phyloP scores from a whole-genome alignment of 768 basidiomycete species.

The Serendipita sp. region DNA sequence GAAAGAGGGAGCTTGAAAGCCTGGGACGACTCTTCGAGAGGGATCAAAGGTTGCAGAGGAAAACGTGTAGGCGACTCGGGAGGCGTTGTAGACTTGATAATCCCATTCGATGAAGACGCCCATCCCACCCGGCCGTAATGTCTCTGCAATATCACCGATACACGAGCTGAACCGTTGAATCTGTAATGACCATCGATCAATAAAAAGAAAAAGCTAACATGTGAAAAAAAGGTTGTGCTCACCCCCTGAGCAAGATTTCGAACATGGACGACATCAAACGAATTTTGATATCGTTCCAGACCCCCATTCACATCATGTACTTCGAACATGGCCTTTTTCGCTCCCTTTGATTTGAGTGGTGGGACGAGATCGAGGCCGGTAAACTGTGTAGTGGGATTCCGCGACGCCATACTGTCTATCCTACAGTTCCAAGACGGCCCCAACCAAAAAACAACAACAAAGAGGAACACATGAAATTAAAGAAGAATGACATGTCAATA shows the following conservation, averaged over 20 bases:
- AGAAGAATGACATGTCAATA: too few relatives aligned
- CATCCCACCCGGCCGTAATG: neutral
- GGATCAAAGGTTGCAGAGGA: neutral
- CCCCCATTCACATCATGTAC: neutral
- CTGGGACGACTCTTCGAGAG: neutral
- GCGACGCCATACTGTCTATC: neutral
- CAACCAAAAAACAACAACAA: too few relatives aligned
- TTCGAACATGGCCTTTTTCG: neutral
- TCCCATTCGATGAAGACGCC: slow-evolving; percentile 5
- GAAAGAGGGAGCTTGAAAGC: neutral
- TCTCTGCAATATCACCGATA: neutral
- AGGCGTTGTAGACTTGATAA: neutral
- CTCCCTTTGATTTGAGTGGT: neutral
- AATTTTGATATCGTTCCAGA: neutral
- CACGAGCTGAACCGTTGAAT: neutral
- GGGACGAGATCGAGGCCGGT: neutral
- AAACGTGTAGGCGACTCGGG: neutral
- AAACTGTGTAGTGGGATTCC: neutral
- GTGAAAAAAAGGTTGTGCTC: too few relatives aligned
- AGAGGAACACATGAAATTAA: too few relatives aligned
- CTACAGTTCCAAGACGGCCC: neutral
- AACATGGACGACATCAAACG: slow-evolving; percentile 1
- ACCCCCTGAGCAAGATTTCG: slow-evolving; percentile 2
- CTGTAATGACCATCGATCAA: neutral
- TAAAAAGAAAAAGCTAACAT: neutral